Evolutionary conservation across 148 eudicot genomes (phyloP), one percentile per base, ranked within the genome.

Genomic region (Camellia granthamiana): DNA sequence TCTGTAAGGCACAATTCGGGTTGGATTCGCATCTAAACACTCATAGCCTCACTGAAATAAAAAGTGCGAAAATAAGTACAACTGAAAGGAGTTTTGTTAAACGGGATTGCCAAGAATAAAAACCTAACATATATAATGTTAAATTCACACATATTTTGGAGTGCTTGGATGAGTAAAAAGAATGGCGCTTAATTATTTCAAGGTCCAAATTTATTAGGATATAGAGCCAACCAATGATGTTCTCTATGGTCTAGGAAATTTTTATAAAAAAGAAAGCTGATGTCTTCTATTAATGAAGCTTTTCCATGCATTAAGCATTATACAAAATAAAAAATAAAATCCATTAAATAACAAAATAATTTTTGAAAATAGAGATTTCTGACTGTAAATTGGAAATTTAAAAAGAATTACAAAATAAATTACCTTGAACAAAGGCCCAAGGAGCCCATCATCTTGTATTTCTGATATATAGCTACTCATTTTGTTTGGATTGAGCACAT

Each of bases 341-440:
- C 30, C 30, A 23, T 23, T 23, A 23, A 23, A 23, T 23, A 23
- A 23, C 30, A 23, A 23, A 23, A 23, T 23, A 23, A 23, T 23
- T 23, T 23, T 23, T 23, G 30, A 0, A 23, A 23, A 23, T 0
- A 23, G 30, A 23, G 30, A 23, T 23, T 23, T 23, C 30, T 23
- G 30, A 23, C 30, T 23, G 30, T 23, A 23, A 23, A 23, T 23
- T 0, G 30, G 30, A 23, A 23, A 23, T 23, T 23, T 23, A 23
- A 23, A 23, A 23, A 23, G 30, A 23, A 23, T 23, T 23, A 23
- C 30, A 23, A 23, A 23, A 23, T 56, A 43, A 42, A 13, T 12
- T 75, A 89, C 91, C 91, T 89, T 87, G 77, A 89, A 89, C 15
- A 89, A 43, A 77, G 91, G 91, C 13, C 91, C 90, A 54, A 87